A percentile compares a stretch with the other conserved stretches of the same genome.
These are phyloP conservation scores for Halenospora varia DNA, from an alignment of 495 filamentous ascomycete genomes.

Conservation along the genomic window DNA sequence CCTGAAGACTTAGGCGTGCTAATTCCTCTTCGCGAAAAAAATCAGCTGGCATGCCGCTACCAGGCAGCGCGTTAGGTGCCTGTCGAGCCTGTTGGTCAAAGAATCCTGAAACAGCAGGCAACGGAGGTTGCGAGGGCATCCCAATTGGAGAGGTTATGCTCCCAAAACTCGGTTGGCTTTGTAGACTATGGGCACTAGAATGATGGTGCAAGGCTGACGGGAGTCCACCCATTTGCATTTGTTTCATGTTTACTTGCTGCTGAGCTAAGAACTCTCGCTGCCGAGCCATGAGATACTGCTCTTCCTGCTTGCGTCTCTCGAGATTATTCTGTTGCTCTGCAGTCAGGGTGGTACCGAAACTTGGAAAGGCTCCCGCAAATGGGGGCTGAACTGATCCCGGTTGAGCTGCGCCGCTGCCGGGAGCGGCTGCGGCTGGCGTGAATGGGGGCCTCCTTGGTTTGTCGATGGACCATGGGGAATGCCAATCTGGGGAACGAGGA, in stretches of 20 bases:
- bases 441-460: constrained; percentile 31
- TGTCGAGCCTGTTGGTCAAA: constrained; percentile 59
- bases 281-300: constrained; percentile 92
- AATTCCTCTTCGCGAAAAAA: constrained; percentile 44
- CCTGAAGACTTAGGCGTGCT: constrained; percentile 33
- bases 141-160: constrained; percentile 84
- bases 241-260: constrained; percentile 74
- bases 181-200: constrained; percentile 88
- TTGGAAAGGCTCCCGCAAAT: constrained; percentile 92
- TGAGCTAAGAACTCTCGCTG: constrained; percentile 92
- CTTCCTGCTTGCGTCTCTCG: constrained; percentile 94
- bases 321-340: constrained; percentile 97
- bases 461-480: constrained; percentile 76
- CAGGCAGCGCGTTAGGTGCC: constrained; percentile 19
- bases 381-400: constrained; percentile 77
- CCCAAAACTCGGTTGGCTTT: constrained; percentile 92
- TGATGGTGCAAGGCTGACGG: constrained; percentile 76
- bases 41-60: constrained; percentile 29
- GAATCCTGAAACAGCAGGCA: constrained; percentile 59
- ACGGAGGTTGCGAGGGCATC: constrained; percentile 68
- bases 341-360: constrained; percentile 95
- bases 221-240: constrained; percentile 63
- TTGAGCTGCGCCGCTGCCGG: constrained; percentile 39
- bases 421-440: constrained; percentile 38
- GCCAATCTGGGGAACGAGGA: constrained; percentile 94